A percentile compares a stretch with the other conserved stretches of the same genome.
These are phyloP conservation scores for Cercophora samala DNA, from an alignment of 495 filamentous ascomycete genomes.

Conservation along the genomic window DNA sequence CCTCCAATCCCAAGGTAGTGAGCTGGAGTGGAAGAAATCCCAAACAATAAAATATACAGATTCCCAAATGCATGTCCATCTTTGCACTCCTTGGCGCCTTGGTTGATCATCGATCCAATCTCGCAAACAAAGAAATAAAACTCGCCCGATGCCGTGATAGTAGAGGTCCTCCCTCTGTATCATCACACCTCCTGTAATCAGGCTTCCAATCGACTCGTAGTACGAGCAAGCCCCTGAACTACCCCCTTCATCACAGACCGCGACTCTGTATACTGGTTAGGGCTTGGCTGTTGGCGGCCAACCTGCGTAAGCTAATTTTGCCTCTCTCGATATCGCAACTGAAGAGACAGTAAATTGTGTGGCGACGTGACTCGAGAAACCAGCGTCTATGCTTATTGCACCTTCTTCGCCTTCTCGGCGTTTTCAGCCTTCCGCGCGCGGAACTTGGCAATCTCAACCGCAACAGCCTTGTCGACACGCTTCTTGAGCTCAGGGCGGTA, in stretches of 20 bases:
- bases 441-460: slow-evolving; percentile 63
- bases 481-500: slow-evolving; percentile 84
- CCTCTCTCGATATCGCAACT: not conserved
- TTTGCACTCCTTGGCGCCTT: not conserved
- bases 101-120: not conserved
- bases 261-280: not conserved
- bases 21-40: not conserved
- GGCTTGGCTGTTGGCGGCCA: not conserved
- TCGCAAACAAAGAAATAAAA: not conserved
- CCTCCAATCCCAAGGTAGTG: not conserved
- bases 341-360: not conserved
- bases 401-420: slow-evolving; percentile 24
- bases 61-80: not conserved
- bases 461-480: slow-evolving; percentile 70
- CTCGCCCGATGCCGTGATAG: not conserved
- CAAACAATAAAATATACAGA: not conserved
- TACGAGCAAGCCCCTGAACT: not conserved
- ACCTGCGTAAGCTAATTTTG: not conserved
- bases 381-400: slow-evolving; percentile 12
- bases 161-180: not conserved
- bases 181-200: not conserved
- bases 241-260: not conserved
- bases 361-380: not conserved
- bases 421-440: slow-evolving; percentile 39
- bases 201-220: not conserved